phyloP scores from a whole-genome alignment of 768 basidiomycete species.

The Paxillus involutus region DNA sequence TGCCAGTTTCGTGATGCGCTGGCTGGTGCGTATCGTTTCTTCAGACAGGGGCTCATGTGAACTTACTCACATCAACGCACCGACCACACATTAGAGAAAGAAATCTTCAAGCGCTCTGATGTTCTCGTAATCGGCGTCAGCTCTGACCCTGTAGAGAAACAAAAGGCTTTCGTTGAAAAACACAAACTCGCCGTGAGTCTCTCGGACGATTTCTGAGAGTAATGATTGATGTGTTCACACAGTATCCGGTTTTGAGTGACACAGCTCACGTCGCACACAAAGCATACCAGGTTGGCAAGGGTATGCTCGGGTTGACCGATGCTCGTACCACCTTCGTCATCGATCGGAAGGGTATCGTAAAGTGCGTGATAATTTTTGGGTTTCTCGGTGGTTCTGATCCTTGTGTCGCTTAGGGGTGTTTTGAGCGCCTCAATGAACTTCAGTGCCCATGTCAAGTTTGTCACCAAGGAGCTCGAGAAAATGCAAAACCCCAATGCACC shows the following conservation, averaged over 20 bases:
- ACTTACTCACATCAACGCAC: background rate
- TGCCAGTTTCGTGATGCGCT: conserved; percentile 83
- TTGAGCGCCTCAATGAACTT: conserved; percentile 62
- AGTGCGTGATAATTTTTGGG: conserved; percentile 36
- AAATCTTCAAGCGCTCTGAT: conserved; percentile 61
- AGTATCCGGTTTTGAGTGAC: conserved; percentile 85
- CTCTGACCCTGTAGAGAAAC: conserved; percentile 67
- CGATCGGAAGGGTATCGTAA: conserved; percentile 66
- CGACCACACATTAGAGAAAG: conserved; percentile 45
- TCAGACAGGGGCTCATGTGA: background rate
- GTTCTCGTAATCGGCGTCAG: conserved; percentile 75
- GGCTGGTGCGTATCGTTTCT: conserved; percentile 43
- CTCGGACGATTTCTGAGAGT: background rate
- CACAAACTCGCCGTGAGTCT: conserved; percentile 58
- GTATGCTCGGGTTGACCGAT: conserved; percentile 62
- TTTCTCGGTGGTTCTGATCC: conserved; percentile 2
- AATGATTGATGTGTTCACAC: background rate
- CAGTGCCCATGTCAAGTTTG: conserved; percentile 68
- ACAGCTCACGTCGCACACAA: conserved; percentile 58
- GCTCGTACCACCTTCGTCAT: conserved; percentile 77
- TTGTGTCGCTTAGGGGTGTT: conserved; percentile 44
- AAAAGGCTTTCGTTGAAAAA: conserved; percentile 74
- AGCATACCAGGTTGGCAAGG: conserved; percentile 65
- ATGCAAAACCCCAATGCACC: conserved; percentile 25
- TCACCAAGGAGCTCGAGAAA: conserved; percentile 62